Conservation (phyloP, 805 yeast species). For the Ogataea pignaliae region DNA sequence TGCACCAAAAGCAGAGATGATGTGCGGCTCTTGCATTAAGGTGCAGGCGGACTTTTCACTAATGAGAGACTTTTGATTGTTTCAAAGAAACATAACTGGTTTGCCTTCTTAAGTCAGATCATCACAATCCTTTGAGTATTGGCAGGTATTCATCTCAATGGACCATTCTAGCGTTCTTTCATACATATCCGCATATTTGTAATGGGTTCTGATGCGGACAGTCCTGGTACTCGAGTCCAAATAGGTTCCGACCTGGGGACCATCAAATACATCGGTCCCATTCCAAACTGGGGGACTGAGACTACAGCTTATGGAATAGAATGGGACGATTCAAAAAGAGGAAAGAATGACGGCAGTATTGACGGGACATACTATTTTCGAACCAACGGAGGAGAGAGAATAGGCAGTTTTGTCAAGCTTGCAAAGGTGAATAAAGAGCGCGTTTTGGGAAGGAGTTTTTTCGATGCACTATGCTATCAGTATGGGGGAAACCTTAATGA, state of each 20-base stretch:
- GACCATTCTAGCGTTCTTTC: too few relatives aligned
- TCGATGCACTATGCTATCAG: constrained; percentile 44
- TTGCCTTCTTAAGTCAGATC: too few relatives aligned
- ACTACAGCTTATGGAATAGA: constrained; percentile 68
- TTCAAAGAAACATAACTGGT: too few relatives aligned
- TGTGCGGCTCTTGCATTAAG: too few relatives aligned
- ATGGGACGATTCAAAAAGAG: constrained; percentile 72
- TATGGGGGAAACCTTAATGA: constrained; percentile 35
- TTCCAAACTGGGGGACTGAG: constrained; percentile 57
- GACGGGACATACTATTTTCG: constrained; percentile 54
- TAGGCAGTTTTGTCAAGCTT: constrained; percentile 64
- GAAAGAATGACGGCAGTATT: constrained; percentile 66
- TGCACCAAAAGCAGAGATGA: too few relatives aligned
- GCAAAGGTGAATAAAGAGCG: constrained; percentile 20
- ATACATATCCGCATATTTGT: too few relatives aligned
- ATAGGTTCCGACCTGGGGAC: constrained; percentile 54
- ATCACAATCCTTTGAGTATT: too few relatives aligned
- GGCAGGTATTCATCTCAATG: too few relatives aligned
- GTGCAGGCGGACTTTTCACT: too few relatives aligned
- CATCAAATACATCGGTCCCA: constrained; percentile 52
- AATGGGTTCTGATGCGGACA: background rate
- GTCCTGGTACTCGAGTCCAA: constrained; percentile 24
- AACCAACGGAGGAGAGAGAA: constrained; percentile 26
- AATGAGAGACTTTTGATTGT: too few relatives aligned
- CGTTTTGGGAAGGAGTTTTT: constrained; percentile 28